phyloP scores from a whole-genome alignment of 2,329 filamentous ascomycete genomes.

The Myriangium duriaei region DNA sequence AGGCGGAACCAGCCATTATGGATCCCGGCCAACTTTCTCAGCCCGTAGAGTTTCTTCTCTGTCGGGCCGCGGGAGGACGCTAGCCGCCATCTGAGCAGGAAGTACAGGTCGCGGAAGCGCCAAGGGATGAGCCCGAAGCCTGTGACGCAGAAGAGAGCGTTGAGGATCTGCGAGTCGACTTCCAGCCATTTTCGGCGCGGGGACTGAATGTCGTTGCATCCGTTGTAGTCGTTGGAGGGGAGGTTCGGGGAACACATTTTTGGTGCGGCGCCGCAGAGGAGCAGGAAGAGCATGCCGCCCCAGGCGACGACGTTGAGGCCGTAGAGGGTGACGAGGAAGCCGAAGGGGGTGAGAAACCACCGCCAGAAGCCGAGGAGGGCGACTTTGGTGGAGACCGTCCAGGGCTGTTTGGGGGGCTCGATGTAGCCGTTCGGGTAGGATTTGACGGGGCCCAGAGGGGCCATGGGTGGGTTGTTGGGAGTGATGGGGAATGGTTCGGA shows the following conservation, averaged over 20 bases:
- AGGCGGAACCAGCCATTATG: conserved; percentile 67
- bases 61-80: conserved; percentile 13
- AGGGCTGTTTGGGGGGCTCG: conserved; percentile 35
- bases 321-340: conserved; percentile 68
- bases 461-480: conserved; percentile 2
- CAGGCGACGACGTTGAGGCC: conserved; percentile 74
- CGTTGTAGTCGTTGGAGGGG: conserved; percentile 13
- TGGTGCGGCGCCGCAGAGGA: conserved; percentile 62
- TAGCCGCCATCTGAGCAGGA: conserved; percentile 53
- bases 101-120: conserved; percentile 71
- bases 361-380: conserved; percentile 52
- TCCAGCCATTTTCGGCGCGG: conserved; percentile 77
- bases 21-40: conserved; percentile 60
- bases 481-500: too few species aligned
- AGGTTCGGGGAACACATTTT: conserved; percentile 50
- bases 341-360: conserved; percentile 62
- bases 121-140: conserved; percentile 75
- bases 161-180: conserved; percentile 70
- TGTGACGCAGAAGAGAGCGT: conserved; percentile 75
- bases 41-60: conserved; percentile 35
- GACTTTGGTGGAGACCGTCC: conserved; percentile 46
- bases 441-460: not conserved
- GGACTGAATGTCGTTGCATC: conserved; percentile 35
- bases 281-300: conserved; percentile 82
- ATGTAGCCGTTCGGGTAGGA: conserved; percentile 26